A percentile compares a stretch with the other conserved stretches of the same genome.
phyloP scores from a whole-genome alignment of 2,329 filamentous ascomycete species.

The Penicillium griseofulvum region DNA sequence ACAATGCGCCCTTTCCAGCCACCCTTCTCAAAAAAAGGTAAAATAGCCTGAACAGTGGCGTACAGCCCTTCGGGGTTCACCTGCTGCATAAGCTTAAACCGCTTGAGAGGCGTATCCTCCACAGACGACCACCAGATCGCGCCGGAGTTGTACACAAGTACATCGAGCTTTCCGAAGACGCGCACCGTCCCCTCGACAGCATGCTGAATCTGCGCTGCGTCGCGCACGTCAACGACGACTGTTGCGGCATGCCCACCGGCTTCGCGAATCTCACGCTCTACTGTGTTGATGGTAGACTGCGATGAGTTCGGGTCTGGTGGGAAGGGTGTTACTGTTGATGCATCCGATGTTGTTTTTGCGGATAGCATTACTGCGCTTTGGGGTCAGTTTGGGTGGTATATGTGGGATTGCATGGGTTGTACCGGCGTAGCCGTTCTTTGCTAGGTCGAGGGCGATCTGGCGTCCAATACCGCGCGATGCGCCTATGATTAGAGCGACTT shows the following conservation, averaged over 20 bases:
- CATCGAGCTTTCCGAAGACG: slow-evolving; percentile 65
- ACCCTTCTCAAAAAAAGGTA: slow-evolving; percentile 63
- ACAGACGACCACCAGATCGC: slow-evolving; percentile 83
- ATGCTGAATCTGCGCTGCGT: slow-evolving; percentile 58
- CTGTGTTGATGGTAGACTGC: slow-evolving; percentile 75
- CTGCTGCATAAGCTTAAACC: slow-evolving; percentile 75
- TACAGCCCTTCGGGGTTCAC: slow-evolving; percentile 77
- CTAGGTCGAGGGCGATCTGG: slow-evolving; percentile 75
- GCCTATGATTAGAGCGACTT: slow-evolving; percentile 69
- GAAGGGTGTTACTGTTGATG: slow-evolving; percentile 56
- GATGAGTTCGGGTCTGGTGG: slow-evolving; percentile 74
- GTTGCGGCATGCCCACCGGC: slow-evolving; percentile 64
- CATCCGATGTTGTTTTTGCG: slow-evolving; percentile 70
- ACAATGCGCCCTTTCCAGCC: slow-evolving; percentile 63
- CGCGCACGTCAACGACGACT: slow-evolving; percentile 68
- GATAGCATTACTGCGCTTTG: slow-evolving; percentile 65
- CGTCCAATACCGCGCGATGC: slow-evolving; percentile 78
- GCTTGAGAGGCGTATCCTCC: slow-evolving; percentile 67
- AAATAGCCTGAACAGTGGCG: slow-evolving; percentile 63
- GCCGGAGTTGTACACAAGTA: slow-evolving; percentile 77
- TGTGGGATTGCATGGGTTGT: slow-evolving; percentile 14
- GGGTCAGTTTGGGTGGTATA: slow-evolving; percentile 2
- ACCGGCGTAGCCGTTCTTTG: slow-evolving; percentile 69
- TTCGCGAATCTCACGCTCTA: slow-evolving; percentile 68
- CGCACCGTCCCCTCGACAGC: slow-evolving; percentile 61